Evolutionary conservation across 2,329 filamentous ascomycete genomes (phyloP).

Genomic region (Lachnellula subtilissima): DNA sequence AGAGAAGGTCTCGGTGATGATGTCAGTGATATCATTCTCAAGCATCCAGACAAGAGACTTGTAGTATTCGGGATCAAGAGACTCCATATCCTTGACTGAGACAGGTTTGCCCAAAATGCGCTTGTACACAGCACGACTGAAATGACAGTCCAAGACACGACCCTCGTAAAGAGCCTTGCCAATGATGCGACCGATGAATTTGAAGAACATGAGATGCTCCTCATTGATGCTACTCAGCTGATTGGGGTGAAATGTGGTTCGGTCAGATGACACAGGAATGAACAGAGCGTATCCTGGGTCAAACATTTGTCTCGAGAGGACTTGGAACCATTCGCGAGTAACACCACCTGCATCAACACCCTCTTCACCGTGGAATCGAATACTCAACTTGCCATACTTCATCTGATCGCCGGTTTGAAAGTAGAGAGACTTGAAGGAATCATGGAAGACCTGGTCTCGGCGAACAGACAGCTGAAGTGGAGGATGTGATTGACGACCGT

Average conservation of each 20-base stretch:
- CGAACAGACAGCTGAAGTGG: slow-evolving; percentile 81
- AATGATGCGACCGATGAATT: slow-evolving; percentile 97
- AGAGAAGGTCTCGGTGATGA: slow-evolving; percentile 94
- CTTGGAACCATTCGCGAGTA: slow-evolving; percentile 98
- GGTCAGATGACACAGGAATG: slow-evolving; percentile 91
- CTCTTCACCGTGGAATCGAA: slow-evolving; percentile 95
- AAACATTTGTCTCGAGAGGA: slow-evolving; percentile 96
- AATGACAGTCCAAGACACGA: slow-evolving; percentile 94
- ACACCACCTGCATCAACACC: slow-evolving; percentile 97
- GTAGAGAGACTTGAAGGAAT: slow-evolving; percentile 97
- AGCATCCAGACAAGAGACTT: slow-evolving; percentile 98
- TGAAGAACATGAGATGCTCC: slow-evolving; percentile 97
- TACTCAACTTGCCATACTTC: slow-evolving; percentile 98
- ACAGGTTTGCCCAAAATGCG: slow-evolving; percentile 91
- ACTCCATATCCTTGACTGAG: slow-evolving; percentile 99
- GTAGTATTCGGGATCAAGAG: slow-evolving; percentile 96
- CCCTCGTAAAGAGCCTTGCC: slow-evolving; percentile 97
- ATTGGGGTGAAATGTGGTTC: slow-evolving; percentile 98
- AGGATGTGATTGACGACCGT: slow-evolving; percentile 66
- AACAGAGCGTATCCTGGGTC: slow-evolving; percentile 97
- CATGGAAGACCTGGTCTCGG: slow-evolving; percentile 92
- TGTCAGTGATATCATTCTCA: slow-evolving; percentile 96
- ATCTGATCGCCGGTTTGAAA: slow-evolving; percentile 96
- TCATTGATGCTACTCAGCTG: slow-evolving; percentile 89
- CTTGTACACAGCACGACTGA: slow-evolving; percentile 98